These are phyloP conservation scores for Platanthera guangdongensis DNA, from an alignment of 106 monocot genomes.

Conservation along the genomic window DNA sequence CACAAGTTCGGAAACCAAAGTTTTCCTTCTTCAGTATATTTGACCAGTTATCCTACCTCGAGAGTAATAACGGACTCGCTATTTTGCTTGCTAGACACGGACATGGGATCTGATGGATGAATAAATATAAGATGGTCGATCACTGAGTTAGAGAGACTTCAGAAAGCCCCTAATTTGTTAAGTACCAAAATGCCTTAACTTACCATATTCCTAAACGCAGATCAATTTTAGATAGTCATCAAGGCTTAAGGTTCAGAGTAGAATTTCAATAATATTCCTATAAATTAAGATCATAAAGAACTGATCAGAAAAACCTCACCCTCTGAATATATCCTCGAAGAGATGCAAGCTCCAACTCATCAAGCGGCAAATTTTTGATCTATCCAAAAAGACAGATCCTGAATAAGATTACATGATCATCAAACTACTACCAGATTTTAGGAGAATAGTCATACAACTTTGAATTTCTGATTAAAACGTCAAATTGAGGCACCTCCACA, in stretches of 20 bases:
- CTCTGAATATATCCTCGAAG: slow-evolving; percentile 85
- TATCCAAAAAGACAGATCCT: slow-evolving; percentile 23
- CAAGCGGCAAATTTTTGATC: slow-evolving; percentile 87
- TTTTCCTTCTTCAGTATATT: no score
- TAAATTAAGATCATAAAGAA: background rate
- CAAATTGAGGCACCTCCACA: slow-evolving; percentile 58
- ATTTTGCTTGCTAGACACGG: no score
- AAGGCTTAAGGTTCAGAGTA: background rate
- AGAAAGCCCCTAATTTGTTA: background rate
- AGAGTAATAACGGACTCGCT: no score
- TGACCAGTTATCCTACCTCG: no score
- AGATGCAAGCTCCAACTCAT: slow-evolving; percentile 98
- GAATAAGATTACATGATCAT: slow-evolving; percentile 8
- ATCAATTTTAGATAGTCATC: background rate
- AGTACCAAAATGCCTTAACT: background rate
- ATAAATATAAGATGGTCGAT: no score
- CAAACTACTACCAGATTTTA: background rate
- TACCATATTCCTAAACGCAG: background rate
- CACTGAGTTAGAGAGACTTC: no score
- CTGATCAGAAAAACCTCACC: slow-evolving; percentile 23
- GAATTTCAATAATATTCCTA: background rate
- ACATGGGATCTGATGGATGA: no score
- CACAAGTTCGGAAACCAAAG: no score
- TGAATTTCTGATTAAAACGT: background rate
- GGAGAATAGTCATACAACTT: slow-evolving; percentile 4